Conservation (phyloP, 768 basidiomycete genomes). For the Rhodotorula paludigena region DNA sequence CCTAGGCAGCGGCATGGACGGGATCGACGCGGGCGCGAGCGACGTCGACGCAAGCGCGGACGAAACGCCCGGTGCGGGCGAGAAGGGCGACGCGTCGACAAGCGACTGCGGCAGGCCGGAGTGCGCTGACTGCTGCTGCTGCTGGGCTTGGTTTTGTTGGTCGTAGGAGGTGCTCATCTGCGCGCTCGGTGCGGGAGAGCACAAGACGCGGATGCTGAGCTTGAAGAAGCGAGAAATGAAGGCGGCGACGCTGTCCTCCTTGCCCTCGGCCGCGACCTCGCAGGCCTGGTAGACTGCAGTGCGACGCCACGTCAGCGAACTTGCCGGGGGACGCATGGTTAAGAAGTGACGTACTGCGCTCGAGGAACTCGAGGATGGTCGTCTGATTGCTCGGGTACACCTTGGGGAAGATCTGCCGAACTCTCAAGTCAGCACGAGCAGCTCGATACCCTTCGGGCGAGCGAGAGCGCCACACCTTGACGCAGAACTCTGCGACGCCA, state of each 20-base stretch:
- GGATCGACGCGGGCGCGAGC: too few species aligned
- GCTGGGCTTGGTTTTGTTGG: too few species aligned
- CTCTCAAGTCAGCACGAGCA: neutral
- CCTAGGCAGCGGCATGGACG: too few species aligned
- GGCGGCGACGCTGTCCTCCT: slow-evolving; percentile 16
- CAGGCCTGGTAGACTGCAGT: slow-evolving; percentile 26
- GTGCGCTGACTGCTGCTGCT: too few species aligned
- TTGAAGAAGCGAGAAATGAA: slow-evolving; percentile 36
- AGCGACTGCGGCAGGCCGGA: too few species aligned
- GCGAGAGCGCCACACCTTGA: slow-evolving; percentile 1
- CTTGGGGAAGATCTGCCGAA: neutral
- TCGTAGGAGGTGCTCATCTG: too few species aligned
- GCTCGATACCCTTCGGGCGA: neutral
- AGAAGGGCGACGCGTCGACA: too few species aligned
- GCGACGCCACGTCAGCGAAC: neutral
- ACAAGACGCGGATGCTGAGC: slow-evolving; percentile 21
- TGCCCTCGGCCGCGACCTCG: slow-evolving; percentile 18
- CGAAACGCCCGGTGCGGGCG: too few species aligned
- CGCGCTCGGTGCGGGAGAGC: slow-evolving; percentile 5
- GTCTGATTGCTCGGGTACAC: slow-evolving; percentile 14
- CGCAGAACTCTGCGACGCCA: slow-evolving; percentile 14
- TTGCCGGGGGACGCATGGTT: neutral
- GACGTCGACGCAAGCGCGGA: too few species aligned
- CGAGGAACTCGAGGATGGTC: slow-evolving; percentile 9
- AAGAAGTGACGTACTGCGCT: slow-evolving; percentile 2